Evolutionary conservation across 2,329 filamentous ascomycete genomes (phyloP), one percentile per base, ranked within the genome.

Genomic region (Ceratocystis destructans): DNA sequence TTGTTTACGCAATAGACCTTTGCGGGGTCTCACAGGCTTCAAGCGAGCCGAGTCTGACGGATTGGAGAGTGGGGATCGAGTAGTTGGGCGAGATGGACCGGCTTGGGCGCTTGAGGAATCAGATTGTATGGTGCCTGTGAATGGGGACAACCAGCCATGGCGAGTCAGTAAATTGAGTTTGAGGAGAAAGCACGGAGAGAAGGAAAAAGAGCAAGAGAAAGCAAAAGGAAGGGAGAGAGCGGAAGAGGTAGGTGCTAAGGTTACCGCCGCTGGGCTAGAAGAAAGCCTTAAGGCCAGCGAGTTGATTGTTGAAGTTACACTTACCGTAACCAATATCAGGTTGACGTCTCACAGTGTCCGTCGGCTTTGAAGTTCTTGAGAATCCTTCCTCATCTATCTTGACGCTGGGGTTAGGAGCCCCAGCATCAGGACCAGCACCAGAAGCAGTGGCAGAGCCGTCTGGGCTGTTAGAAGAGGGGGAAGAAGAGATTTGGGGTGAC

Each of bases 1-100:
- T 67, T 86, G 80, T 69, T 90, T 86, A 70, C 90, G 87, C 67
- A 83, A 75, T 75, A 93, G 83, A 10, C 82, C 53, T 45, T 67
- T 67, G 31, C 66, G 66, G 12, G 63, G 25, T 31, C 66, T 63
- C 17, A 37, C 31, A 20, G 90, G 90, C 74, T 93, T 95, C 73
- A 85, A 80, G 70, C 82, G 80, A 28, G 75, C 74, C 59, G 77
- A 76, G 70, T 80, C 78, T 65, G 83, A 81, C 66, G 77, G 72
- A 57, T 75, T 73, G 70, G 78, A 69, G 72, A 79, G 72, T 64
- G 80, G 77, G 68, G 83, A 80, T 65, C 78, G 76, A 15, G 78
- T 71, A 37, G 74, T 70, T 48, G 75, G 74, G 61, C 71, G 69
- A 70, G 72, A 76, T 69, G 67, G 76, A 74, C 63, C 82, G 77